phyloP scores from a whole-genome alignment of 495 filamentous ascomycete genomes.

The Xanthoparmelia taractica region DNA sequence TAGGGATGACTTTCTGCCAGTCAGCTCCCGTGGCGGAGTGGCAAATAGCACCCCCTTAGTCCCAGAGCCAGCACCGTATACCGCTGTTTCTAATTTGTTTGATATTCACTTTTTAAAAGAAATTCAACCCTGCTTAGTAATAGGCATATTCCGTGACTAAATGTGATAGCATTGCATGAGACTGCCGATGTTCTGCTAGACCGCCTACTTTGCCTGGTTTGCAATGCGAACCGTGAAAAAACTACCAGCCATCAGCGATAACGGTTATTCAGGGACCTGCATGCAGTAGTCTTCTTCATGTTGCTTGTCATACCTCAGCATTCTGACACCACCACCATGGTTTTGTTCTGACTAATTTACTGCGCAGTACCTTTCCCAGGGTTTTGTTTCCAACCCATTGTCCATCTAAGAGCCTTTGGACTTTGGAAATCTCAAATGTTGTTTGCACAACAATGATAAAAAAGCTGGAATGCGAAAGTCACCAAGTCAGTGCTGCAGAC shows the following conservation, averaged over 20 bases:
- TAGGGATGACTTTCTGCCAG: no score
- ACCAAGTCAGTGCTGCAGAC: not conserved
- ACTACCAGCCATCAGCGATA: not conserved
- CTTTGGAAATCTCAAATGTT: not conserved
- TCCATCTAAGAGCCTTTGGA: not conserved
- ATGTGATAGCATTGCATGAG: not conserved
- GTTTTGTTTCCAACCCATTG: not conserved
- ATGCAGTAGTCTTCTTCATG: not conserved
- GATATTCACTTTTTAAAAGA: not conserved
- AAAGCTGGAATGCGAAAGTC: not conserved
- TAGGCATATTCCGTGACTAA: not conserved
- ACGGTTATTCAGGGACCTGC: not conserved
- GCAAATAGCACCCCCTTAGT: no score
- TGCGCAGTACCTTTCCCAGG: not conserved
- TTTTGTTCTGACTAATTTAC: not conserved
- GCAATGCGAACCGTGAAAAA: not conserved
- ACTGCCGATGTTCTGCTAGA: not conserved
- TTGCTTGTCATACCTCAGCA: not conserved
- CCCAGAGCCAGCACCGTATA: no score
- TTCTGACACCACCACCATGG: not conserved
- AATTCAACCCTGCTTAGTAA: not conserved
- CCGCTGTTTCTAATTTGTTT: not conserved
- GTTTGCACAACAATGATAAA: not conserved
- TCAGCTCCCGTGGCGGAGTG: no score
- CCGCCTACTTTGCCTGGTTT: not conserved